Conservation (phyloP, 108 stramenopile genomes). For the Pseudonitzschia multistriata region DNA sequence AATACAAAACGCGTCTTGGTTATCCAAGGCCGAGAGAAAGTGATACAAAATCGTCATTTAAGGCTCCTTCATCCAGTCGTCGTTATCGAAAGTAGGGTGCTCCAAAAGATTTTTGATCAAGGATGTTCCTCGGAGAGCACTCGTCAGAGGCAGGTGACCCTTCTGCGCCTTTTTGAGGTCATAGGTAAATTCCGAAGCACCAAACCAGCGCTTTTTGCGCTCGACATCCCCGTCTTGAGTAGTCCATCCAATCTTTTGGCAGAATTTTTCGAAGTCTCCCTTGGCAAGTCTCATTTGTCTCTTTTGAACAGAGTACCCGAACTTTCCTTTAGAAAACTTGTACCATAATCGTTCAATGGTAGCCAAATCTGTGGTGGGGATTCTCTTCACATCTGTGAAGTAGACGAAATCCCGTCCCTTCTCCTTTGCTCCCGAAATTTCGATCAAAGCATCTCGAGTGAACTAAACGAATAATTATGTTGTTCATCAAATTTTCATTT, state of each 20-base stretch:
- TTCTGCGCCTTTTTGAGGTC: slow-evolving; percentile 93
- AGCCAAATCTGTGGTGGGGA: slow-evolving; percentile 87
- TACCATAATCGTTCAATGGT: slow-evolving; percentile 95
- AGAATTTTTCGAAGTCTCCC: slow-evolving; percentile 93
- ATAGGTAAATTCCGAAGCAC: slow-evolving; percentile 94
- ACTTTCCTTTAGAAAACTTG: slow-evolving; percentile 91
- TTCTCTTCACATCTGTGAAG: slow-evolving; percentile 94
- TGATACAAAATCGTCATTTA: slow-evolving; percentile 9
- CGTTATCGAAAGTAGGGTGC: slow-evolving; percentile 94
- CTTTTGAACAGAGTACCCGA: slow-evolving; percentile 95
- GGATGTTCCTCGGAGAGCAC: slow-evolving; percentile 91
- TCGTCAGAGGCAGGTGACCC: slow-evolving; percentile 95
- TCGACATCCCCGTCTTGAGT: slow-evolving; percentile 92
- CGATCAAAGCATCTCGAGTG: slow-evolving; percentile 93
- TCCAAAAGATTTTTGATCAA: slow-evolving; percentile 87
- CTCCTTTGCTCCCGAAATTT: slow-evolving; percentile 82
- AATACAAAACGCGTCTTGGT: too few relatives aligned
- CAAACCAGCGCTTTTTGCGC: slow-evolving; percentile 96
- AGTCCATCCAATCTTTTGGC: slow-evolving; percentile 95
- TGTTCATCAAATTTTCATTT: too few relatives aligned
- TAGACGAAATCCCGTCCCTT: slow-evolving; percentile 94
- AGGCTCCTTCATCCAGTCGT: slow-evolving; percentile 93
- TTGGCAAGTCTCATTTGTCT: slow-evolving; percentile 84
- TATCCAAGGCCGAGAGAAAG: neutral
- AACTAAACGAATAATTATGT: slow-evolving; percentile 76